Evolutionary conservation across 2,329 filamentous ascomycete species (phyloP).

Genomic region (Arthrobotrys sphaeroides): DNA sequence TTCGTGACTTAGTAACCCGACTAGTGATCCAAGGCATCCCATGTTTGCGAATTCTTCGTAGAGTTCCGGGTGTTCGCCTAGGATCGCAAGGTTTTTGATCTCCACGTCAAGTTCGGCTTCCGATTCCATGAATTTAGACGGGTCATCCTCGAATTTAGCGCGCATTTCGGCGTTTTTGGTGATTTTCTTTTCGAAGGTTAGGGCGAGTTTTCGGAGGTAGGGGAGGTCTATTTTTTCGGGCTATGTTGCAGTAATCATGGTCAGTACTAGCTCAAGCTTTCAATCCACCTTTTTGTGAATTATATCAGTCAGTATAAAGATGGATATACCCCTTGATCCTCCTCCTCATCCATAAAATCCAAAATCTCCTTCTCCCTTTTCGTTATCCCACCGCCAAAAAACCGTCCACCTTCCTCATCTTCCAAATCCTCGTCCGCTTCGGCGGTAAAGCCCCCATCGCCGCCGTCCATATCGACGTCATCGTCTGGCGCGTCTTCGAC

Average conservation of each 20-base stretch:
- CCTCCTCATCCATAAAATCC: conserved; percentile 80
- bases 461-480: conserved; percentile 62
- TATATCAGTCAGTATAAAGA: background rate
- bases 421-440: conserved; percentile 67
- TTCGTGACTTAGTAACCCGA: conserved; percentile 86
- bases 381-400: conserved; percentile 92
- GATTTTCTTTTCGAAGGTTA: conserved; percentile 90
- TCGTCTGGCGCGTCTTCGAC: conserved; percentile 64
- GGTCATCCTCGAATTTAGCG: conserved; percentile 81
- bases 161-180: conserved; percentile 88
- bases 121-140: conserved; percentile 72
- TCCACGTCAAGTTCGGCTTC: conserved; percentile 91
- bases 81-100: conserved; percentile 84
- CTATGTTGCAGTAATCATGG: background rate
- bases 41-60: conserved; percentile 82
- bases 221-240: conserved; percentile 81
- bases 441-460: conserved; percentile 61
- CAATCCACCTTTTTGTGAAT: too few relatives aligned
- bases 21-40: conserved; percentile 77
- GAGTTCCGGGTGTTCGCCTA: conserved; percentile 85
- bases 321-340: conserved; percentile 66
- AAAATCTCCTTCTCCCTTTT: conserved; percentile 82
- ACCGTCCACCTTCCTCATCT: conserved; percentile 91
- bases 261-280: background rate
- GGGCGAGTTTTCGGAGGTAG: conserved; percentile 83